A percentile compares a stretch with the other conserved stretches of the same genome.
Conservation (phyloP, 148 eudicot genomes). For the Selenicereus undatus region DNA sequence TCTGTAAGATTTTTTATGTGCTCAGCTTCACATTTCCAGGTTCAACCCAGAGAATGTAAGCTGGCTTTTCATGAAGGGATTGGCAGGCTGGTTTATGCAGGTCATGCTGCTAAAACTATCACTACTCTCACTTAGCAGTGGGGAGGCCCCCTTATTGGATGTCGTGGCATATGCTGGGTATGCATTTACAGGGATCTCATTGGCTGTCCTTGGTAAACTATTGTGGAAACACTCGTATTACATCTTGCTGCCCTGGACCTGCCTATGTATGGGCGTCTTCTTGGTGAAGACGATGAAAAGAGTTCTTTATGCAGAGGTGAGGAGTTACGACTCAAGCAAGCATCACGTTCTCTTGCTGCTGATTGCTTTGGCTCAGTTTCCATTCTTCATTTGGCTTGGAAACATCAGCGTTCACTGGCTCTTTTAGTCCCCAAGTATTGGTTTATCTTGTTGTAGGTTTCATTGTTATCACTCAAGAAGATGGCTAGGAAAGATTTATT, state of each 20-base stretch:
- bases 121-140: constrained; percentile 63
- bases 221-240: constrained; percentile 55
- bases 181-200: constrained; percentile 59
- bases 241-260: constrained; percentile 58
- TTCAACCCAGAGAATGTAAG: constrained; percentile 44
- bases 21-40: constrained; percentile 19
- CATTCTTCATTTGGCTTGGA: constrained; percentile 72
- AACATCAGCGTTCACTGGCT: constrained; percentile 66
- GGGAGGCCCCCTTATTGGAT: constrained; percentile 71
- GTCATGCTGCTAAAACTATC: constrained; percentile 58
- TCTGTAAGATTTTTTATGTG: not conserved
- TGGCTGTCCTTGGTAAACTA: constrained; percentile 52
- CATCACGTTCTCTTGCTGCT: constrained; percentile 67
- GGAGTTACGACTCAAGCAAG: constrained; percentile 62
- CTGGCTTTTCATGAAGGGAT: constrained; percentile 49
- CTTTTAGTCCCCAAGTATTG: constrained; percentile 20
- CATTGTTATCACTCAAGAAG: not conserved
- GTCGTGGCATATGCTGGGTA: constrained; percentile 81
- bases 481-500: not conserved
- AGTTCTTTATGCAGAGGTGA: constrained; percentile 69
- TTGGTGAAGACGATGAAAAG: constrained; percentile 80
- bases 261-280: constrained; percentile 75
- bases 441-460: constrained; percentile 15
- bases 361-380: constrained; percentile 76
- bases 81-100: constrained; percentile 47